Evolutionary conservation across 257 asterid genomes (phyloP), one percentile per base, ranked within the genome.

Genomic region (Gentiana macrophylla): DNA sequence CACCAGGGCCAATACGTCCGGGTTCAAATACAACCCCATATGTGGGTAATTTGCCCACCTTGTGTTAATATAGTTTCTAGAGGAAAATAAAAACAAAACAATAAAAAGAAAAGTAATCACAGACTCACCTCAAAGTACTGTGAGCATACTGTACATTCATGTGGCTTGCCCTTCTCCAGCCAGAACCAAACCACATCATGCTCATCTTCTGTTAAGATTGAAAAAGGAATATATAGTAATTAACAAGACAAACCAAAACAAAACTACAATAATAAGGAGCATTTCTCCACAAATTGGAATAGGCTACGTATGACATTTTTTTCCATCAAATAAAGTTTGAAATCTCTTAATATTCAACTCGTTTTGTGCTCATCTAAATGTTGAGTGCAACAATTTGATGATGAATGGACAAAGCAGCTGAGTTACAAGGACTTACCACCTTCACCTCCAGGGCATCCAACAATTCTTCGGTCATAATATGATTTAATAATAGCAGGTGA

Each of bases 161-260:
- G 89, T 32, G 94, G 80, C 81, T 88, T 83, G 61, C 80, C 94
- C 78, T 92, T 85, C 94, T 86, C 94, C 56, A 92, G 78, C 99
- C 97, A 88, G 75, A 92, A 92, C 99, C 99, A 92, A 63, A 88
- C 97, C 62, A 92, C 94, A 45, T 92, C 99, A 44, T 92, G 99
- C 69, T 92, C 99, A 62, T 92, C 95, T 76, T 92, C 99, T 92
- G 91, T 65, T 53, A 52, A 36, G 36, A 49, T 56, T 4, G 62
- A 15, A 60, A 54, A 44, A 32, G 37, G 61, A 52, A 50, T 52
- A 37, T 49, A 53, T 35, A 59, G 24, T 49, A 50, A 35, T 5
- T 41, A 57, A 9, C 41, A 54, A 58, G 49, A 15, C 12, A 46
- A 65, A 50, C 2, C 61, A 49, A 24, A 60, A 36, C 38, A 12